These are phyloP conservation scores for Evernia prunastri DNA, from an alignment of 495 filamentous ascomycete species.

Conservation along the genomic window DNA sequence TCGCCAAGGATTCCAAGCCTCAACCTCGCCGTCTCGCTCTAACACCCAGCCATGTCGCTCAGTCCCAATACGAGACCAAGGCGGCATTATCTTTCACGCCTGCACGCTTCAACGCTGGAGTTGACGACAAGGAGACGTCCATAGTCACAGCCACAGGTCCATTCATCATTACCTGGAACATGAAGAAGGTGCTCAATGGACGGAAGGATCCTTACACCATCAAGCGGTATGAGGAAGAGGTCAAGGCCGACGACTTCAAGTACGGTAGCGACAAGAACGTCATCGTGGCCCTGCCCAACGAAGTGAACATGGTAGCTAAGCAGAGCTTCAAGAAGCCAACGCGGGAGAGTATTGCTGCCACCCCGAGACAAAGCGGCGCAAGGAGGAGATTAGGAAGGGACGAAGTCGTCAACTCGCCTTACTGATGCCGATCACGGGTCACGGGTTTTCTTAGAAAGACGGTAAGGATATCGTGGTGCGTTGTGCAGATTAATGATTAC, in stretches of 20 bases:
- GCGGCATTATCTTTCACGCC: slow-evolving; percentile 78
- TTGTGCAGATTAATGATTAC: background rate
- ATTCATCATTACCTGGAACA: slow-evolving; percentile 93
- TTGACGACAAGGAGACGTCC: slow-evolving; percentile 71
- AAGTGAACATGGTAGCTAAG: slow-evolving; percentile 94
- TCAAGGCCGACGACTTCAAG: slow-evolving; percentile 98
- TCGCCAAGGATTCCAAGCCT: slow-evolving; percentile 86
- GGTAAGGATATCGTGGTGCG: background rate
- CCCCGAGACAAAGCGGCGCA: slow-evolving; percentile 42
- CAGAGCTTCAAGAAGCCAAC: slow-evolving; percentile 79
- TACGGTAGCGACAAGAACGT: slow-evolving; percentile 96
- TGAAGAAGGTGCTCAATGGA: slow-evolving; percentile 76
- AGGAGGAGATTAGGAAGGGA: slow-evolving; percentile 56
- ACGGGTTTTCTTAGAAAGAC: background rate
- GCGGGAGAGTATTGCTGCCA: slow-evolving; percentile 78
- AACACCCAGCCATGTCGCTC: slow-evolving; percentile 83
- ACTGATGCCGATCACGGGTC: slow-evolving; percentile 37
- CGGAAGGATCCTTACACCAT: slow-evolving; percentile 86
- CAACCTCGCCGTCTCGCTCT: slow-evolving; percentile 86
- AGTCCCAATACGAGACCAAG: slow-evolving; percentile 93
- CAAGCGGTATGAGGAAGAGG: slow-evolving; percentile 89
- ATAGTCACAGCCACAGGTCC: slow-evolving; percentile 97
- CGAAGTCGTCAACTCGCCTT: slow-evolving; percentile 82
- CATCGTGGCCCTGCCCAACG: slow-evolving; percentile 92
- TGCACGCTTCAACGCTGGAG: slow-evolving; percentile 89